These are phyloP conservation scores for Glycine soja DNA, from an alignment of 306 rosid genomes.

Conservation along the genomic window DNA sequence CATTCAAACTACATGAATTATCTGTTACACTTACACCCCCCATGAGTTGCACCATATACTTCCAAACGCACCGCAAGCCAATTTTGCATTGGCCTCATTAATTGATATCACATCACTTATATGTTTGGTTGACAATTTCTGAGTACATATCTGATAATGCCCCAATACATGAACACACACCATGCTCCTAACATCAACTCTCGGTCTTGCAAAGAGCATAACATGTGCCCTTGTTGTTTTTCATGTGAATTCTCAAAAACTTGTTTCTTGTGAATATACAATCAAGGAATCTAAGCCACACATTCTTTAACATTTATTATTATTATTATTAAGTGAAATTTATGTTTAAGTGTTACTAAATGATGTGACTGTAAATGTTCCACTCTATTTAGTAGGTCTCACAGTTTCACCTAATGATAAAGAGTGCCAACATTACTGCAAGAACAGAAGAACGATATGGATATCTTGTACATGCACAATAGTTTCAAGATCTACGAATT, in stretches of 20 bases:
- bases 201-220: neutral
- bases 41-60: slow-evolving; percentile 25
- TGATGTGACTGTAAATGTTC: neutral
- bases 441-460: neutral
- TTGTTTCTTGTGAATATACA: slow-evolving; percentile 22
- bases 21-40: slow-evolving; percentile 5
- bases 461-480: neutral
- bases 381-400: neutral
- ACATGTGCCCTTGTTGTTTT: slow-evolving; percentile 1
- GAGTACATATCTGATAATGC: neutral
- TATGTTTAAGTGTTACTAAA: neutral
- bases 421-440: neutral
- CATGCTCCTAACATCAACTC: neutral
- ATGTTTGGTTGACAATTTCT: neutral
- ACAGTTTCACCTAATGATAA: neutral
- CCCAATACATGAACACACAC: neutral
- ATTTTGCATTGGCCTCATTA: neutral
- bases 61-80: slow-evolving; percentile 28
- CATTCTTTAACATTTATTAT: neutral
- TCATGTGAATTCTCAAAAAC: neutral
- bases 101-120: neutral
- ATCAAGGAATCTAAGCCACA: neutral
- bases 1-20: slow-evolving; percentile 41
- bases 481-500: neutral
- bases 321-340: neutral